Evolutionary conservation across 2,329 filamentous ascomycete species (phyloP).

Genomic region (Aspergillus sp.): DNA sequence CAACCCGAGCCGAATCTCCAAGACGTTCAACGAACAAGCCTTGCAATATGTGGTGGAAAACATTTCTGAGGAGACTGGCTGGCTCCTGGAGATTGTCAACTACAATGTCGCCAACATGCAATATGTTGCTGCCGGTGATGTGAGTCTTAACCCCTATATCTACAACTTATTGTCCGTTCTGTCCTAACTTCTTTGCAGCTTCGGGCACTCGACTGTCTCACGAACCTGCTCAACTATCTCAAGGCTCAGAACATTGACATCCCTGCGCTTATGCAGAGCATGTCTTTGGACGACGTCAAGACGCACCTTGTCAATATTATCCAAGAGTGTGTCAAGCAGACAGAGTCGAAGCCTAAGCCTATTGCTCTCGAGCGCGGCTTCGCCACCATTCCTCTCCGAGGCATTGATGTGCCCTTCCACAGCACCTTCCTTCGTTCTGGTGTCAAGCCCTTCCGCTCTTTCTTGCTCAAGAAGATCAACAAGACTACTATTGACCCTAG

Average conservation of each 20-base stretch:
- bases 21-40: constrained; percentile 97
- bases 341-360: constrained; percentile 82
- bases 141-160: constrained; percentile 34
- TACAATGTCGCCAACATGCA: constrained; percentile 75
- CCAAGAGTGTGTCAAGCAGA: constrained; percentile 80
- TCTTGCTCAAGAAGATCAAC: constrained; percentile 99
- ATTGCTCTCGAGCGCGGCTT: constrained; percentile 92
- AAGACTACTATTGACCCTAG: constrained; percentile 97
- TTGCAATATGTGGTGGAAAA: constrained; percentile 96
- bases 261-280: constrained; percentile 81
- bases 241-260: constrained; percentile 98
- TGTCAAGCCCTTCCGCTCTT: constrained; percentile 97
- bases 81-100: constrained; percentile 99
- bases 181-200: constrained; percentile 43
- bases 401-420: constrained; percentile 99
- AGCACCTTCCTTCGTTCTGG: constrained; percentile 96
- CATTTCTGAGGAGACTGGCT: constrained; percentile 88
- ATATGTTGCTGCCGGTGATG: constrained; percentile 68
- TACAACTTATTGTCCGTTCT: neutral
- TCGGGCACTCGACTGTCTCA: constrained; percentile 65
- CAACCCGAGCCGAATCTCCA: constrained; percentile 96
- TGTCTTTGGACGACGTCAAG: constrained; percentile 89
- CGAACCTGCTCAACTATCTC: constrained; percentile 87
- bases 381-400: constrained; percentile 92
- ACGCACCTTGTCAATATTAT: constrained; percentile 89